Conservation (phyloP, 176 grass and related monocot species). For the Carex cristatella region DNA sequence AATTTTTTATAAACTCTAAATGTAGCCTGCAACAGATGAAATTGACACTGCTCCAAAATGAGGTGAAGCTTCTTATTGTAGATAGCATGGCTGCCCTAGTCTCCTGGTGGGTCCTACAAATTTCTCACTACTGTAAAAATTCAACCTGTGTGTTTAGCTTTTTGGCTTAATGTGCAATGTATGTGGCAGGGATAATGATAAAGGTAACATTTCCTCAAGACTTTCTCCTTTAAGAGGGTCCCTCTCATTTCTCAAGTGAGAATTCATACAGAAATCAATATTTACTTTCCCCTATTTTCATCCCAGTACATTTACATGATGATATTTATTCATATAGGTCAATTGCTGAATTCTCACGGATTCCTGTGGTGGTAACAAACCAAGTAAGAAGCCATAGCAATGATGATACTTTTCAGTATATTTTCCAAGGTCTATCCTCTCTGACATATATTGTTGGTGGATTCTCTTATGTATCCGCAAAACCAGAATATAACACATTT, state of each 20-base stretch:
- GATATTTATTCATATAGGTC: slow-evolving; percentile 44
- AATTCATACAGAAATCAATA: background rate
- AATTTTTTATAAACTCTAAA: slow-evolving; percentile 3
- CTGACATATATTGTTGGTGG: background rate
- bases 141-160: background rate
- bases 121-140: slow-evolving; percentile 6
- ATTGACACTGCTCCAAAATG: slow-evolving; percentile 68
- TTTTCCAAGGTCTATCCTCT: slow-evolving; percentile 71
- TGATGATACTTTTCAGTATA: slow-evolving; percentile 59
- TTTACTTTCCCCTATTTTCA: background rate
- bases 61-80: slow-evolving; percentile 94
- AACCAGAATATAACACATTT: background rate
- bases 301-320: slow-evolving; percentile 22
- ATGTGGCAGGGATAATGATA: slow-evolving; percentile 57
- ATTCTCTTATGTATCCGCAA: background rate
- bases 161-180: background rate
- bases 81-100: slow-evolving; percentile 90
- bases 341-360: slow-evolving; percentile 74
- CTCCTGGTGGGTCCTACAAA: slow-evolving; percentile 32
- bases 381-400: slow-evolving; percentile 86
- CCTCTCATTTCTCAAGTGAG: slow-evolving; percentile 98
- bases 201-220: slow-evolving; percentile 29
- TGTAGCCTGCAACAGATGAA: slow-evolving; percentile 90
- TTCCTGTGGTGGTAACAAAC: slow-evolving; percentile 93
- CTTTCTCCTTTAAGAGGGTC: slow-evolving; percentile 65